Evolutionary conservation across 2,329 filamentous ascomycete species (phyloP).

Genomic region (Amauroascus niger): DNA sequence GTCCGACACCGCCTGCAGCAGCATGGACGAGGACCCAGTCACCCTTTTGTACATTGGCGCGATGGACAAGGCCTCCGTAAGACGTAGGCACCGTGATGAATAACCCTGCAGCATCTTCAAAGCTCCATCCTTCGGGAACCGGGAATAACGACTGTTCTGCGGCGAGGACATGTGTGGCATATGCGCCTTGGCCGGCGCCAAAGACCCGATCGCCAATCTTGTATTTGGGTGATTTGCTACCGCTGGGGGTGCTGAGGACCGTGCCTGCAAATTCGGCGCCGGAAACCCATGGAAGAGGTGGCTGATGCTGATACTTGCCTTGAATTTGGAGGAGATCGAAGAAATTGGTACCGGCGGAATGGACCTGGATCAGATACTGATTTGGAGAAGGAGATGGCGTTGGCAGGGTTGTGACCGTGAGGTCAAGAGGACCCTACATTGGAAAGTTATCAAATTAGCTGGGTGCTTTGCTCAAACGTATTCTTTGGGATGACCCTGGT

Average conservation of each 20-base stretch:
- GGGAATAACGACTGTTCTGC: conserved; percentile 59
- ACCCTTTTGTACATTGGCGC: conserved; percentile 66
- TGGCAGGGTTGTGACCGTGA: conserved; percentile 63
- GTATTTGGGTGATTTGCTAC: conserved; percentile 49
- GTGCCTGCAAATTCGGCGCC: conserved; percentile 80
- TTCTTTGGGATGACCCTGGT: not conserved
- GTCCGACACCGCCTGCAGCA: conserved; percentile 80
- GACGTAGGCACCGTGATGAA: conserved; percentile 89
- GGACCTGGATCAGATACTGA: conserved; percentile 80
- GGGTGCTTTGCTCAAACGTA: not conserved
- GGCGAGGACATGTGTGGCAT: conserved; percentile 64
- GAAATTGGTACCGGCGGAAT: conserved; percentile 86
- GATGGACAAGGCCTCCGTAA: conserved; percentile 70
- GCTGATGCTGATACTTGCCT: conserved; percentile 91
- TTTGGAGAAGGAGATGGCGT: conserved; percentile 60
- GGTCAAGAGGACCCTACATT: conserved; percentile 62
- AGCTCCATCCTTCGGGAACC: conserved; percentile 72
- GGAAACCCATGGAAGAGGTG: conserved; percentile 76
- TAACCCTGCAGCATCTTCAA: conserved; percentile 72
- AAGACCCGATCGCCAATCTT: conserved; percentile 75
- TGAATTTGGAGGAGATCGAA: conserved; percentile 93
- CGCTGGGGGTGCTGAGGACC: conserved; percentile 56
- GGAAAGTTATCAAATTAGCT: not conserved
- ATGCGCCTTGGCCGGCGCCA: conserved; percentile 75
- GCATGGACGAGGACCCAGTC: conserved; percentile 88